A percentile compares a stretch with the other conserved stretches of the same genome.
Evolutionary conservation across 2,329 filamentous ascomycete genomes (phyloP).

Genomic region (Phyllosticta citrichinensis): DNA sequence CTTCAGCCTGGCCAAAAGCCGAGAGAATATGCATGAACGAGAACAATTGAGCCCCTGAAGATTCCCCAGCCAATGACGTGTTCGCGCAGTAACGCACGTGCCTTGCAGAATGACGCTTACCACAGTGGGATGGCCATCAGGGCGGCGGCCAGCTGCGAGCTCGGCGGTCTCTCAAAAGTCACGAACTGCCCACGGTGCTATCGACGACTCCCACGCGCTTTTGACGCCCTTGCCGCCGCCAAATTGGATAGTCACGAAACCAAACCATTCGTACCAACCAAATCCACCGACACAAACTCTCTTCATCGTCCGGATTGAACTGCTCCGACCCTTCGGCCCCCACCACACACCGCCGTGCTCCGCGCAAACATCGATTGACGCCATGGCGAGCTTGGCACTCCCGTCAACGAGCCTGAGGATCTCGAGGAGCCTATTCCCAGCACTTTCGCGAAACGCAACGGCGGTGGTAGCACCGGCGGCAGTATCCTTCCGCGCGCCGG

Average conservation of each 20-base stretch:
- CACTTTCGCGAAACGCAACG: slow-evolving; percentile 6
- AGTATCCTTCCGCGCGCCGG: neutral
- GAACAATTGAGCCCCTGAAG: neutral
- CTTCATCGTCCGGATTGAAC: neutral
- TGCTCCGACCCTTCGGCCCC: neutral
- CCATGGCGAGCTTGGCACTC: slow-evolving; percentile 16
- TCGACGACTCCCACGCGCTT: neutral
- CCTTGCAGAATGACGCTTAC: neutral
- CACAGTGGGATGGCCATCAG: neutral
- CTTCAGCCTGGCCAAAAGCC: neutral
- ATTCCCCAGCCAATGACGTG: slow-evolving; percentile 4
- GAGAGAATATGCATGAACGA: neutral
- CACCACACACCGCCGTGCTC: neutral
- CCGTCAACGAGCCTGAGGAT: neutral
- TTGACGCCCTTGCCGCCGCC: neutral
- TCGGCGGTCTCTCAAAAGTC: slow-evolving; percentile 1
- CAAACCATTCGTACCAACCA: neutral
- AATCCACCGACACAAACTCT: neutral
- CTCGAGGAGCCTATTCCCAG: slow-evolving; percentile 1
- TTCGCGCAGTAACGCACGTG: neutral
- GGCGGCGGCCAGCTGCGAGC: slow-evolving; percentile 1
- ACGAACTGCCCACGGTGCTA: neutral
- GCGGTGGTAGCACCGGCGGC: neutral
- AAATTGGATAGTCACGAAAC: neutral
- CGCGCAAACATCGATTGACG: slow-evolving; percentile 5